Evolutionary conservation across 768 basidiomycete genomes (phyloP), one percentile per base, ranked within the genome.

Genomic region (Leccinum boreale): DNA sequence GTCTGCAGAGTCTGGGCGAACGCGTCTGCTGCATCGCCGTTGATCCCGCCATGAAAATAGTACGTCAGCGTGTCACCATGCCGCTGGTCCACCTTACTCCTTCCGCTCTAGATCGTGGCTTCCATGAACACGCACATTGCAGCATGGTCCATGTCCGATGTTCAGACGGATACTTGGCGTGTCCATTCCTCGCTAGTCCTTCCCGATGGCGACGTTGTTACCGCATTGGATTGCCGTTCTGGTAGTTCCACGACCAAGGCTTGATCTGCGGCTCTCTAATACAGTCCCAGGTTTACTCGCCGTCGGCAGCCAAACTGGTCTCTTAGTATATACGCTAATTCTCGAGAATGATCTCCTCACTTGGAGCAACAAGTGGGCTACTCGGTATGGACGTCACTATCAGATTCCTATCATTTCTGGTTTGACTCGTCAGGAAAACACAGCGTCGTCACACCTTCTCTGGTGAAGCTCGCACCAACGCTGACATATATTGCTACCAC

Each of bases 151-250:
- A 79, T 89, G 48, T 89, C 89, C 23, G 85, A 81, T 39, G 78
- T 80, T 15, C 80, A 83, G 59, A 75, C 81, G 36, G 79, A 84
- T 63, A 77, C 78, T 7, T 94, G 90, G 90, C 81, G 85, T 33
- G 81, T 94, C 8, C 92, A 94, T 68, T 93, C 92, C 3, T 88
- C 90, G 19, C 78, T 94, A 5, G 65, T 81, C n/a, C 79, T 91
- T 46, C 81, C 85, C 1, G 79, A 82, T 47, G 76, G 72, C 23
- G 77, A 81, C 52, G 55, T 67, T 5, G 78, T 92, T 23, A 85
- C 84, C 5, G 74, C 86, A 9, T 68, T 93, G 52, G 87, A 89
- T 68, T 89, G 84, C 67, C 85, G 81, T 75, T 87, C 87, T 61
- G 92, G 92, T 92, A 75, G 52, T 63, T 58, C 51, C 33, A 31